These are phyloP conservation scores for Exophiala sideris DNA, from an alignment of 2,329 filamentous ascomycete genomes.

Conservation along the genomic window DNA sequence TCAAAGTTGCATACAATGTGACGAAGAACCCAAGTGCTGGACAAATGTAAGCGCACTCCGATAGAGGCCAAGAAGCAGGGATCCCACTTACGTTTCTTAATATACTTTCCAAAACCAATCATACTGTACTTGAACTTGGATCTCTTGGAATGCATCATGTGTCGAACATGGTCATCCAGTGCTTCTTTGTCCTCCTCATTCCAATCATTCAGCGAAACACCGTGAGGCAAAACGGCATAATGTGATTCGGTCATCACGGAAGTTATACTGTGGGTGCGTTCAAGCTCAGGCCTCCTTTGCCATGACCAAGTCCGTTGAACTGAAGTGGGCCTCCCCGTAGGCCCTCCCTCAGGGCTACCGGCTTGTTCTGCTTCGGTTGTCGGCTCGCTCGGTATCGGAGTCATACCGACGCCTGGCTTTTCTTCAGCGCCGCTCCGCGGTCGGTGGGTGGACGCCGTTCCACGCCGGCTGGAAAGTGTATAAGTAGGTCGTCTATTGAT, in stretches of 20 bases:
- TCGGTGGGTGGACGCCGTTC: constrained; percentile 10
- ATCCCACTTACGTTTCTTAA: constrained; percentile 59
- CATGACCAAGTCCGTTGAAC: constrained; percentile 24
- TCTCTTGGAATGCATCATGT: constrained; percentile 79
- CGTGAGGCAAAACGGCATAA: constrained; percentile 76
- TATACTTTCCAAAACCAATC: constrained; percentile 78
- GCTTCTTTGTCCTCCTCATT: constrained; percentile 68
- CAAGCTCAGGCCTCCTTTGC: constrained; percentile 23
- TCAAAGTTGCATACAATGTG: constrained; percentile 76
- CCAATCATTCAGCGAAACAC: constrained; percentile 71
- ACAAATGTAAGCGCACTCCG: constrained; percentile 2
- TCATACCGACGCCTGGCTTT: constrained; percentile 40
- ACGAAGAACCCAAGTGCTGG: constrained; percentile 75
- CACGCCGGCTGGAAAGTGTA: constrained; percentile 45
- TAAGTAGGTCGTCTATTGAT: constrained; percentile 79
- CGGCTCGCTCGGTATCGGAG: constrained; percentile 37
- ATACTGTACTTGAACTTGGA: constrained; percentile 75
- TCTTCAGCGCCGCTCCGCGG: constrained; percentile 9
- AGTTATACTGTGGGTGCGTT: constrained; percentile 57
- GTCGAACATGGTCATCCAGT: constrained; percentile 80
- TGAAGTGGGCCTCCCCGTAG: constrained; percentile 1
- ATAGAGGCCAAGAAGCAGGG: background rate
- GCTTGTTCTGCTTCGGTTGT: constrained; percentile 34
- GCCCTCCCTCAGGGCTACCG: constrained; percentile 9
- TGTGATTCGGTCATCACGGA: constrained; percentile 66